A percentile compares a stretch with the other conserved stretches of the same genome.
Evolutionary conservation across 352 stramenopile species (phyloP).

Genomic region (Blastocystis hominis): DNA sequence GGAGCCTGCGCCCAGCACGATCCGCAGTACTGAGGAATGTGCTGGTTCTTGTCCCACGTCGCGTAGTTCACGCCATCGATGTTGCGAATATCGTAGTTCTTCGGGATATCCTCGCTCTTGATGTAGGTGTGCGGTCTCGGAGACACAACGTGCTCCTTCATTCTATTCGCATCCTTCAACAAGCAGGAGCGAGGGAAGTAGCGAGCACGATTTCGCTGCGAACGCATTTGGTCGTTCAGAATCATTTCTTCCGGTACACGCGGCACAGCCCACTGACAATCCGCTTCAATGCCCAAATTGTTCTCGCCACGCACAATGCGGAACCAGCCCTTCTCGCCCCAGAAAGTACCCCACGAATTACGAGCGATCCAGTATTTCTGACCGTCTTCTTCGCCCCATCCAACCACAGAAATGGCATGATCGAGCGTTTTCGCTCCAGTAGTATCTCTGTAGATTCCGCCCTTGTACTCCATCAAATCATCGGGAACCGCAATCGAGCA

Average conservation of each 20-base stretch:
- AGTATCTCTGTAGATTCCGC: constrained; percentile 81
- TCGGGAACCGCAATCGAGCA: constrained; percentile 67
- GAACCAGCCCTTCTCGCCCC: constrained; percentile 88
- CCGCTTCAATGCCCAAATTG: constrained; percentile 81
- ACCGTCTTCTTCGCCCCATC: constrained; percentile 78
- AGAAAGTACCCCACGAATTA: constrained; percentile 84
- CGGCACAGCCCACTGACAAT: constrained; percentile 80
- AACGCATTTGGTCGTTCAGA: constrained; percentile 62
- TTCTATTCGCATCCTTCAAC: constrained; percentile 64
- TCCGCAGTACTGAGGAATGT: constrained; percentile 84
- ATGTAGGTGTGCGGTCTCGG: constrained; percentile 71
- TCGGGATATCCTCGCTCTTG: constrained; percentile 72
- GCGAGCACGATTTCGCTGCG: constrained; percentile 68
- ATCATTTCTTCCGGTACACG: neutral
- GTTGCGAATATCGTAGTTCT: constrained; percentile 84
- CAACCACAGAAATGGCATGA: constrained; percentile 86
- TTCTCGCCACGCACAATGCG: constrained; percentile 79
- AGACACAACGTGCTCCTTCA: neutral
- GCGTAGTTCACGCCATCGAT: constrained; percentile 83
- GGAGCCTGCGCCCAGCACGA: constrained; percentile 80
- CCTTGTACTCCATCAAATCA: constrained; percentile 76
- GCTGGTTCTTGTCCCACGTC: constrained; percentile 93
- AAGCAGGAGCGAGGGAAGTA: constrained; percentile 80
- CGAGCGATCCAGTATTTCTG: constrained; percentile 85
- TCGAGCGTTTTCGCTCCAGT: constrained; percentile 69